Evolutionary conservation across 1,284 basidiomycete genomes (phyloP).

Genomic region (Cryptococcus neoformans): DNA sequence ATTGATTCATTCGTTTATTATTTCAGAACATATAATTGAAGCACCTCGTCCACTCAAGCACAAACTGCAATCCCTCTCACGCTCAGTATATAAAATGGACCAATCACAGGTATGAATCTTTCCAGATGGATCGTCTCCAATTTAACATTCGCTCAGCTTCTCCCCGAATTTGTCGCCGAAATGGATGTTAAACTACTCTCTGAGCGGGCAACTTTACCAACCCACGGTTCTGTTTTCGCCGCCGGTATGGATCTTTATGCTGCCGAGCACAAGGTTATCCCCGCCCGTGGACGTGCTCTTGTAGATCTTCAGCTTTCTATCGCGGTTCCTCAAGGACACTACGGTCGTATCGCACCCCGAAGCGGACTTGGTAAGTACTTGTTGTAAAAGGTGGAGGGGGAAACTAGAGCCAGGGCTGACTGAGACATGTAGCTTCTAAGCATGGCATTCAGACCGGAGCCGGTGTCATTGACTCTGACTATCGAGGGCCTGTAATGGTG

Average conservation of each 20-base stretch:
- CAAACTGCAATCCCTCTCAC: no score
- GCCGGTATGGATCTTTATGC: constrained; percentile 96
- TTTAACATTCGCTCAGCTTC: background rate
- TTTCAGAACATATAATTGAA: no score
- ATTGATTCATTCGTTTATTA: no score
- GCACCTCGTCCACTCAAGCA: no score
- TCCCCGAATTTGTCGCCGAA: constrained; percentile 5
- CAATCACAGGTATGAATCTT: no score
- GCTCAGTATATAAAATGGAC: no score
- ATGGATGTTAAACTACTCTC: constrained; percentile 61
- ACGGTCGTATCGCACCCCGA: constrained; percentile 92
- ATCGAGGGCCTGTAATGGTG: constrained; percentile 89
- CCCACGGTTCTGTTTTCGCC: constrained; percentile 76
- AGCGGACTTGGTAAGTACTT: constrained; percentile 77
- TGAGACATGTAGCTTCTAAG: constrained; percentile 67
- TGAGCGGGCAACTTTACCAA: constrained; percentile 77
- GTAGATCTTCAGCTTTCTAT: constrained; percentile 88
- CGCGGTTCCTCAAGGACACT: constrained; percentile 87
- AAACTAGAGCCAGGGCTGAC: background rate
- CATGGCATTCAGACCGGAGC: constrained; percentile 97
- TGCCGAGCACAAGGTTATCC: constrained; percentile 72
- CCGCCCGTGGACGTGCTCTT: constrained; percentile 82
- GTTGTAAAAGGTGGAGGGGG: background rate
- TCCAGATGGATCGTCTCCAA: no score
- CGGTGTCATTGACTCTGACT: constrained; percentile 95